These are phyloP conservation scores for Vinca minor DNA, from an alignment of 257 asterid species.

Conservation along the genomic window DNA sequence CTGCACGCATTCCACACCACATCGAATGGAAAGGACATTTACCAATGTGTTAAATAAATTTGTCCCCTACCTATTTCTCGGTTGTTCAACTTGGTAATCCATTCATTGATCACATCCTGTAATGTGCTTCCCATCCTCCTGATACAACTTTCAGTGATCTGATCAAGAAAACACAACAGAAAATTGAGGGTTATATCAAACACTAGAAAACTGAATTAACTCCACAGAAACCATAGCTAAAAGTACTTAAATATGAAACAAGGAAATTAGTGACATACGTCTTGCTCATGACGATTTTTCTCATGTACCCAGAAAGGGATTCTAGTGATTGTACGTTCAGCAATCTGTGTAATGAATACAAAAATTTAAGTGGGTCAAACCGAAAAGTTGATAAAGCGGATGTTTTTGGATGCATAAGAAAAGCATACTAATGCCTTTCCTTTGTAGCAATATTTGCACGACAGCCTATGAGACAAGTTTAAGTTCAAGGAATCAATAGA, in stretches of 20 bases:
- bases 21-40: neutral
- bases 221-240: conserved; percentile 7
- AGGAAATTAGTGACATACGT: conserved; percentile 35
- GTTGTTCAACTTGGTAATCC: conserved; percentile 56
- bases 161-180: conserved; percentile 10
- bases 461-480: neutral
- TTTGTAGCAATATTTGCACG: neutral
- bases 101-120: conserved; percentile 82
- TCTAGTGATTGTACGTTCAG: conserved; percentile 46
- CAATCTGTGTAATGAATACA: conserved; percentile 43
- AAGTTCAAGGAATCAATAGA: neutral
- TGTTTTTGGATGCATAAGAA: neutral
- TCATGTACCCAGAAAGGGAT: conserved; percentile 82
- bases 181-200: neutral
- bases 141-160: conserved; percentile 83
- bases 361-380: neutral
- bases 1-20: neutral
- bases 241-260: neutral
- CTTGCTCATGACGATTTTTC: conserved; percentile 83
- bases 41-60: neutral
- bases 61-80: conserved; percentile 56
- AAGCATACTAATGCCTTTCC: neutral
- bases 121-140: conserved; percentile 60
- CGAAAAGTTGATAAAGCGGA: neutral
- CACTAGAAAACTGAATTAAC: neutral